Conservation (phyloP, 331 rosid genomes). For the Dryas integrifolia region DNA sequence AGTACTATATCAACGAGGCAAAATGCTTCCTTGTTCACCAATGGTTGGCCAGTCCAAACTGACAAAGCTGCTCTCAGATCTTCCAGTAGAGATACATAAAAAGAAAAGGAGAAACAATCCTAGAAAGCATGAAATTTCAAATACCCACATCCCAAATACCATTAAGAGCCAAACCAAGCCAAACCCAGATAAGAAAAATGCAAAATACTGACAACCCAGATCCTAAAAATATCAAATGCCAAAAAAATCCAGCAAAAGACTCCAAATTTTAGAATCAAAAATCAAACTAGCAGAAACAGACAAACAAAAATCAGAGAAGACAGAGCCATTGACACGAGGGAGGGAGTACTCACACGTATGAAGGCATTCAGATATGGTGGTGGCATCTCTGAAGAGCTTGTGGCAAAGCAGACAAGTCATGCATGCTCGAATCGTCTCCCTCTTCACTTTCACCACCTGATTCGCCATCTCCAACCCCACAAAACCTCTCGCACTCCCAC, state of each 20-base stretch:
- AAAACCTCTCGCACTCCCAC: slow-evolving; percentile 18
- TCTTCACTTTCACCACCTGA: slow-evolving; percentile 57
- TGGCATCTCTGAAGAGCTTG: slow-evolving; percentile 71
- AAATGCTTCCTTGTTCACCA: not conserved
- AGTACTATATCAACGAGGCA: not conserved
- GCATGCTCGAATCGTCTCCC: slow-evolving; percentile 79
- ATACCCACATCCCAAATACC: slow-evolving; percentile 32
- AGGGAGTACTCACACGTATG: slow-evolving; percentile 74
- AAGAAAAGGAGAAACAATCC: not conserved
- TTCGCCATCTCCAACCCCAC: slow-evolving; percentile 54
- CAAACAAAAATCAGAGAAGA: slow-evolving; percentile 7
- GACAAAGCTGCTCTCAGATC: slow-evolving; percentile 26
- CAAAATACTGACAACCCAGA: slow-evolving; percentile 30
- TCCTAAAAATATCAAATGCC: slow-evolving; percentile 7
- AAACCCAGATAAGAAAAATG: slow-evolving; percentile 38
- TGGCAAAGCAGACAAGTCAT: slow-evolving; percentile 87
- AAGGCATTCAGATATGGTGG: slow-evolving; percentile 91
- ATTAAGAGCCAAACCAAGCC: slow-evolving; percentile 26
- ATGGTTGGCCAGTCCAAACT: slow-evolving; percentile 23
- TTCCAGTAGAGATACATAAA: slow-evolving; percentile 8
- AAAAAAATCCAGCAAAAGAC: slow-evolving; percentile 8
- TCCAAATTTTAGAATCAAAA: slow-evolving; percentile 30
- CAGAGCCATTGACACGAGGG: not conserved
- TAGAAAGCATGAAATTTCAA: slow-evolving; percentile 32
- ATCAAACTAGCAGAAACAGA: slow-evolving; percentile 14